Percentiles rank a stretch among this genome's conserved stretches.
Evolutionary conservation across 176 grass and related monocot genomes (phyloP).

Genomic region (Saccharum spontaneum): DNA sequence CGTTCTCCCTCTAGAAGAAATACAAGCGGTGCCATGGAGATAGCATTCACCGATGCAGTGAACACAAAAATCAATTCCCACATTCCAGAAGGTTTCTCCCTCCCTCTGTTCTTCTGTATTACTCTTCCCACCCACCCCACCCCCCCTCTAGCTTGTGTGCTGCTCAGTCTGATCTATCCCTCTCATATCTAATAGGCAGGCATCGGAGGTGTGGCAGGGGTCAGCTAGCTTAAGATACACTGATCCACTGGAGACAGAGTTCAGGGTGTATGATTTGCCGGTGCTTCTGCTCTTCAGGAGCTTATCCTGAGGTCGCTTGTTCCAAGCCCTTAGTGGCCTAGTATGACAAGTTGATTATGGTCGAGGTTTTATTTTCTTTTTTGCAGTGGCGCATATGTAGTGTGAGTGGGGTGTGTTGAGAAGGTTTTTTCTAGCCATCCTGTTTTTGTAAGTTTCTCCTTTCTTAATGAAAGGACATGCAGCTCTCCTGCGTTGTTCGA

Average conservation of each 20-base stretch:
- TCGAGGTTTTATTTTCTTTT: background rate
- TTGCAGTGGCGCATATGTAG: background rate
- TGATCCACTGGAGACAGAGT: background rate
- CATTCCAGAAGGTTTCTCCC: background rate
- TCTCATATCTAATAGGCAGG: background rate
- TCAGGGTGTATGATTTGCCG: background rate
- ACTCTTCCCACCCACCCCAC: background rate
- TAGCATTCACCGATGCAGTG: background rate
- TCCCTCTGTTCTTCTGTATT: background rate
- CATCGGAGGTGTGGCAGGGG: background rate
- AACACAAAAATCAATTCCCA: background rate
- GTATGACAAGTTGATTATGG: background rate
- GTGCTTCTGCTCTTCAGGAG: too few relatives aligned
- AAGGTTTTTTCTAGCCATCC: background rate
- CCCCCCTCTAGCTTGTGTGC: background rate
- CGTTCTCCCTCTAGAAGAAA: background rate
- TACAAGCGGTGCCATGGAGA: background rate
- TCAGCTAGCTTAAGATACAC: background rate
- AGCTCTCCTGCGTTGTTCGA: too few relatives aligned
- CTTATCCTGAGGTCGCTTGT: background rate
- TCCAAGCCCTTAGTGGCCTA: background rate
- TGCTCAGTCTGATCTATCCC: background rate
- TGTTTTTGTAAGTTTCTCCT: too few relatives aligned
- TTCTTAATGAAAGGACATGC: too few relatives aligned
- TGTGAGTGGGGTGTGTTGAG: background rate